These are phyloP conservation scores for Amanita jacksonii DNA, from an alignment of 768 basidiomycete species.

Conservation along the genomic window DNA sequence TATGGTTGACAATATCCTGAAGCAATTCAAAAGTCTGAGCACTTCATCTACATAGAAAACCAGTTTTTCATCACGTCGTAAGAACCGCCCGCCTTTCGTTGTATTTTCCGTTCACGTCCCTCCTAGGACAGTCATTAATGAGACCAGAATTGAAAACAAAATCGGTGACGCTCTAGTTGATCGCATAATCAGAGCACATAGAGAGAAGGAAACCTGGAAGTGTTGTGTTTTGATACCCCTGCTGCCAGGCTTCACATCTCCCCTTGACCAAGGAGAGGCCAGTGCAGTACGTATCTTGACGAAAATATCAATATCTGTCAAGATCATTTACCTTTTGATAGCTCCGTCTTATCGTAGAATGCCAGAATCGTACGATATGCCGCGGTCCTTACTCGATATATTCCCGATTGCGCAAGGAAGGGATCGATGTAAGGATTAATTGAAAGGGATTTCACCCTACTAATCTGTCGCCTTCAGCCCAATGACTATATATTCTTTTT, in stretches of 20 bases:
- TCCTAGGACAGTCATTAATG: conserved; percentile 69
- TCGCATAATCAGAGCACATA: conserved; percentile 83
- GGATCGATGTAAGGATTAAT: conserved; percentile 62
- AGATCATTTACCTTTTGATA: conserved; percentile 16
- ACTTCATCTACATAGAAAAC: conserved; percentile 98
- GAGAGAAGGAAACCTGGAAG: conserved; percentile 75
- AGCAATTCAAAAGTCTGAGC: conserved; percentile 92
- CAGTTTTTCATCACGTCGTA: conserved; percentile 90
- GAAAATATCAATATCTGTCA: neutral
- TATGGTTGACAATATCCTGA: neutral
- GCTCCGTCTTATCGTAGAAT: conserved; percentile 93
- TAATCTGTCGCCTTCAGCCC: conserved; percentile 42
- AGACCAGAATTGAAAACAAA: conserved; percentile 81
- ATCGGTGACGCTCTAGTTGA: conserved; percentile 92
- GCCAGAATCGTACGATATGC: conserved; percentile 83
- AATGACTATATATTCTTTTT: conserved; percentile 89
- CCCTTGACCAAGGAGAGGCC: conserved; percentile 89
- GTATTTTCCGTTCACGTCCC: conserved; percentile 1
- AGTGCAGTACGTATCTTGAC: conserved; percentile 55
- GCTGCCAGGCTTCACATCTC: conserved; percentile 87
- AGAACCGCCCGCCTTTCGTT: conserved; percentile 18
- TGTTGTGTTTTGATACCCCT: conserved; percentile 90
- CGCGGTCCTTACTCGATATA: conserved; percentile 92
- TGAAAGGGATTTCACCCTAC: conserved; percentile 7
- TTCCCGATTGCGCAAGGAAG: conserved; percentile 71